Evolutionary conservation across 2,329 filamentous ascomycete genomes (phyloP), one percentile per base, ranked within the genome.

Genomic region (Sporothrix brasiliensis): DNA sequence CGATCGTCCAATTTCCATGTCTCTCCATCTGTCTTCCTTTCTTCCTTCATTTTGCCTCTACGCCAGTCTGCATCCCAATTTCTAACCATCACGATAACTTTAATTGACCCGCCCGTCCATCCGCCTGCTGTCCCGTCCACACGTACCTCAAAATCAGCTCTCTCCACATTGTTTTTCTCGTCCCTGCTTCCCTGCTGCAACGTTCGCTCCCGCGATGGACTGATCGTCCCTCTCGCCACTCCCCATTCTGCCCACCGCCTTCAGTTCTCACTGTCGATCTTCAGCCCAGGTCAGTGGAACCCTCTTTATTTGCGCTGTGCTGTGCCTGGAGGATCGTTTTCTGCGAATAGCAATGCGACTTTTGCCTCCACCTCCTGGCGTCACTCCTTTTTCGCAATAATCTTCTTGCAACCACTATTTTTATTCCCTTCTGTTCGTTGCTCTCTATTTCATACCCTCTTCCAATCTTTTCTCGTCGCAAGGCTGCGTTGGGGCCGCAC

Each of bases 241-340:
- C 49, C 27, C 63, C 47, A 41, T 52, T 16, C 52, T 16, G 16
- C 41, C 30, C 50, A 24, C 19, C 60, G 19, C 24, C 69, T 70
- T 47, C 27, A 67, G 41, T 52, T 66, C 60, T 69, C 58, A 66
- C 50, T 66, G 68, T 69, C 69, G 69, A 70, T 70, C 69, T 41
- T 58, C 52, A 60, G 61, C 50, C 63, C 63, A 70, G 69, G 61
- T 70, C 63, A 70, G 69, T 70, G 61, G 61, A 70, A 61, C 69
- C 53, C 53, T 67, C 41, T 68, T 69, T 49, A 5, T 56, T 69
- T 60, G 54, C 65, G 39, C 24, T 47, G 39, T 63, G 39, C 41
- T 44, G 58, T 63, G 58, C 58, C 58, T 61, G 34, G 58, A 58
- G 58, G 58, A 47, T 63, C 58, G 58, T 27, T 63, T 34, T 39